Percentiles rank a stretch among this genome's conserved stretches.
Conservation (phyloP, 2,329 filamentous ascomycete genomes). For the Botrytis fragariae region DNA sequence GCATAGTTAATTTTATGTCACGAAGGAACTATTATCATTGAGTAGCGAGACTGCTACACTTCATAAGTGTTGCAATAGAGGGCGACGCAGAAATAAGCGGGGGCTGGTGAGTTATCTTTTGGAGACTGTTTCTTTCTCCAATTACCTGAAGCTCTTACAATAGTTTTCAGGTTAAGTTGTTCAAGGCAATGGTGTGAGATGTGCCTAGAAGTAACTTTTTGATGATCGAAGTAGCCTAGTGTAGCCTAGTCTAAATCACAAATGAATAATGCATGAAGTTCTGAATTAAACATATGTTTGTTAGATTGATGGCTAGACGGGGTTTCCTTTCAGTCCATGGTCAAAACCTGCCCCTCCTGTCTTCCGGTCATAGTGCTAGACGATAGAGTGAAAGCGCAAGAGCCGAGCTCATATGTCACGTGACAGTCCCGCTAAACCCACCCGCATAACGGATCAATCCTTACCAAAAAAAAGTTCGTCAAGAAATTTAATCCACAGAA, state of each 20-base stretch:
- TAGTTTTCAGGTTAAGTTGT: constrained; percentile 20
- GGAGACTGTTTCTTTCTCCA: constrained; percentile 26
- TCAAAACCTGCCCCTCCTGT: neutral
- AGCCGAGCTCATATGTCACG: neutral
- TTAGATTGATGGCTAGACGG: neutral
- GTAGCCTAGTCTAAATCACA: constrained; percentile 35
- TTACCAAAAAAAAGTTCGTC: constrained; percentile 14
- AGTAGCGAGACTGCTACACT: constrained; percentile 30
- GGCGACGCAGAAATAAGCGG: constrained; percentile 22
- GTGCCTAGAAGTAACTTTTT: constrained; percentile 30
- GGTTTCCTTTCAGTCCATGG: neutral
- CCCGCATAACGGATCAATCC: neutral
- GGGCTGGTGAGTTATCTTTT: constrained; percentile 28
- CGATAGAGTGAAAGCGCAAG: too few species aligned
- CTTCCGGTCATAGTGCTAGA: too few species aligned
- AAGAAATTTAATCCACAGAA: constrained; percentile 15
- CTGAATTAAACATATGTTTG: constrained; percentile 16
- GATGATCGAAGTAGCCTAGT: constrained; percentile 34
- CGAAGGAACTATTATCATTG: constrained; percentile 29
- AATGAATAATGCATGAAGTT: constrained; percentile 38
- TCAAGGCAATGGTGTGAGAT: constrained; percentile 8
- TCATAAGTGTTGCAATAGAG: constrained; percentile 21
- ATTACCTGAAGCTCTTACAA: constrained; percentile 24
- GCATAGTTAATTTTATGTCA: constrained; percentile 32
- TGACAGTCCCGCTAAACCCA: neutral